Evolutionary conservation across 1,284 basidiomycete genomes (phyloP).

Genomic region (Paramarasmius palmivorus): DNA sequence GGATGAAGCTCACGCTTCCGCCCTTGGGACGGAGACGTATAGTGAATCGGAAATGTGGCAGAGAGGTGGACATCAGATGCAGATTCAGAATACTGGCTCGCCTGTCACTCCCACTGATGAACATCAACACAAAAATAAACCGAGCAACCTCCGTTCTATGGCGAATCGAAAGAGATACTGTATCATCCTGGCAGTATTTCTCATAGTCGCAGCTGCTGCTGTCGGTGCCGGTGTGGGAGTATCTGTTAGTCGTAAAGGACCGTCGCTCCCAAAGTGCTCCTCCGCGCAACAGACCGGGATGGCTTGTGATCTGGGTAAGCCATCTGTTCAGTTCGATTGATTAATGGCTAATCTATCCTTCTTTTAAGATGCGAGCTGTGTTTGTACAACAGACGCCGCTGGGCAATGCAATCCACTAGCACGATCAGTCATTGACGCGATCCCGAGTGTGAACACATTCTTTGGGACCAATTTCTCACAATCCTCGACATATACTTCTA

Average conservation of each 20-base stretch:
- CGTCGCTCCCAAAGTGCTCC: conserved; percentile 31
- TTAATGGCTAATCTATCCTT: conserved; percentile 2
- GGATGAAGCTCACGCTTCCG: conserved; percentile 23
- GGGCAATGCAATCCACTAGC: conserved; percentile 56
- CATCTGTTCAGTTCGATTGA: background rate
- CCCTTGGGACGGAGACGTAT: conserved; percentile 15
- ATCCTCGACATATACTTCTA: conserved; percentile 41
- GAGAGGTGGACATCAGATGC: background rate
- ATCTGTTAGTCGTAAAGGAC: conserved; percentile 29
- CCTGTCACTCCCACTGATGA: background rate
- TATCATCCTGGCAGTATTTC: conserved; percentile 29
- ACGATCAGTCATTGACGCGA: conserved; percentile 45
- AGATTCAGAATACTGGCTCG: background rate
- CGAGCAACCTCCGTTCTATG: background rate
- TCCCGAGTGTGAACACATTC: conserved; percentile 49
- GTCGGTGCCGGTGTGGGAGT: conserved; percentile 43
- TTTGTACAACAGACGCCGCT: conserved; percentile 48
- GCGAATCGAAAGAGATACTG: conserved; percentile 28
- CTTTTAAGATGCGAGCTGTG: conserved; percentile 56
- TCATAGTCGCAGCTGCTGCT: conserved; percentile 37
- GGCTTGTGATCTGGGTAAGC: conserved; percentile 56
- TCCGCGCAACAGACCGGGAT: conserved; percentile 42
- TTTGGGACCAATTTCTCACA: conserved; percentile 50
- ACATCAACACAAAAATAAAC: conserved; percentile 1
- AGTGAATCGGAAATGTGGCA: background rate